These are phyloP conservation scores for Eucalyptus decipiens DNA, from an alignment of 345 rosid genomes.

Conservation along the genomic window DNA sequence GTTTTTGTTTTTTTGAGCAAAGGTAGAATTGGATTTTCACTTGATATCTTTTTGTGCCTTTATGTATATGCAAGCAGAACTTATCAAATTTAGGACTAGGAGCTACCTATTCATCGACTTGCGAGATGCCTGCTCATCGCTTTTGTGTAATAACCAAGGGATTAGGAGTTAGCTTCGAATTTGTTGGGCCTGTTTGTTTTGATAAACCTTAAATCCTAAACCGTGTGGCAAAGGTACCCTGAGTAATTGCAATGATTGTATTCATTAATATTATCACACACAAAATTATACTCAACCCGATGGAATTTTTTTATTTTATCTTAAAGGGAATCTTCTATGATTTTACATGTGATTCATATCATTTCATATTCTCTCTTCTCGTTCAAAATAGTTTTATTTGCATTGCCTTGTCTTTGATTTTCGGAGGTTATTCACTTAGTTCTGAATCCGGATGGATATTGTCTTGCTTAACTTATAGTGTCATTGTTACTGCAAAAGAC, in stretches of 20 bases:
- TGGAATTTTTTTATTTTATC: background rate
- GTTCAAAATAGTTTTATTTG: background rate
- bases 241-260: background rate
- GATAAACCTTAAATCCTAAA: background rate
- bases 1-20: no score
- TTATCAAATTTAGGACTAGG: background rate
- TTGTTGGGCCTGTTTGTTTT: background rate
- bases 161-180: background rate
- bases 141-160: background rate
- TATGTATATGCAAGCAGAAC: background rate
- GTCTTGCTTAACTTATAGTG: background rate
- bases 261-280: background rate
- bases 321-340: background rate
- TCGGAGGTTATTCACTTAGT: background rate
- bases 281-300: background rate
- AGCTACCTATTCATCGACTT: background rate
- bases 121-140: background rate
- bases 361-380: background rate
- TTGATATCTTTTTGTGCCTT: background rate
- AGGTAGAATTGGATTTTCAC: background rate
- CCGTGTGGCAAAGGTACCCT: background rate
- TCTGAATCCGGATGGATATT: background rate
- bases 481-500: background rate
- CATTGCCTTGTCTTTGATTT: background rate
- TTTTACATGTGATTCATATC: background rate